Percentiles rank a stretch among this genome's conserved stretches.
These are phyloP conservation scores for Penicillium samsonianum DNA, from an alignment of 495 filamentous ascomycete genomes.

Conservation along the genomic window DNA sequence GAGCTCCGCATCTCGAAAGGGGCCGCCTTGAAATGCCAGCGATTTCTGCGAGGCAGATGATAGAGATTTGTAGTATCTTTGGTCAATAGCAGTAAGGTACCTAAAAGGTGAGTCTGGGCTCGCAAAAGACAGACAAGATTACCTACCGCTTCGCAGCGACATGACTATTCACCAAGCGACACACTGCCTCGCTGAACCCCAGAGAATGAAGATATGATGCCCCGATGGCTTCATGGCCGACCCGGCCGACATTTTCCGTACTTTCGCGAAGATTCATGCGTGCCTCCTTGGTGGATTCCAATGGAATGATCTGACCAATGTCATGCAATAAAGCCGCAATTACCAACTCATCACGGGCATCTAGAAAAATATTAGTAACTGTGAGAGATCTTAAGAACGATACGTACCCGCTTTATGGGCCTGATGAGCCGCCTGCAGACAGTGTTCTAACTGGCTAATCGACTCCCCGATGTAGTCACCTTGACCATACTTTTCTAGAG, in stretches of 20 bases:
- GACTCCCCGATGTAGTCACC: slow-evolving; percentile 46
- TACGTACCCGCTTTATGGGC: slow-evolving; percentile 26
- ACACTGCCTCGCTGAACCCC: slow-evolving; percentile 43
- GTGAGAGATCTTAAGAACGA: not conserved
- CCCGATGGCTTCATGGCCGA: slow-evolving; percentile 46
- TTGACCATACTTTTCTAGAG: slow-evolving; percentile 37
- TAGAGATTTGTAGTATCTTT: slow-evolving; percentile 38
- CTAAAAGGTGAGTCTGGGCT: slow-evolving; percentile 12
- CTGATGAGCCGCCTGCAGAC: slow-evolving; percentile 45
- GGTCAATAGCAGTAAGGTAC: slow-evolving; percentile 43
- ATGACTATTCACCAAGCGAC: slow-evolving; percentile 43
- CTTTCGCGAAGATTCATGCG: slow-evolving; percentile 32
- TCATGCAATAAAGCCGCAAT: slow-evolving; percentile 49
- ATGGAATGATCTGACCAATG: slow-evolving; percentile 46
- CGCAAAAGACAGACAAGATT: not conserved
- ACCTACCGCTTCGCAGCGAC: slow-evolving; percentile 48
- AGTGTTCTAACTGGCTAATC: slow-evolving; percentile 50
- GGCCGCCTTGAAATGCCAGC: slow-evolving; percentile 47
- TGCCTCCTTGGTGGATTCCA: slow-evolving; percentile 30
- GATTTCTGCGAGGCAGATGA: slow-evolving; percentile 43
- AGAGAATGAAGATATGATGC: slow-evolving; percentile 39
- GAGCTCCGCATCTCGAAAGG: slow-evolving; percentile 39
- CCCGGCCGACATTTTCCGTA: slow-evolving; percentile 40
- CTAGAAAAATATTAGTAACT: slow-evolving; percentile 14
- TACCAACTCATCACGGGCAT: slow-evolving; percentile 36